Evolutionary conservation across 1,284 basidiomycete genomes (phyloP).

Genomic region (Cutaneotrichosporon cyanovorans): DNA sequence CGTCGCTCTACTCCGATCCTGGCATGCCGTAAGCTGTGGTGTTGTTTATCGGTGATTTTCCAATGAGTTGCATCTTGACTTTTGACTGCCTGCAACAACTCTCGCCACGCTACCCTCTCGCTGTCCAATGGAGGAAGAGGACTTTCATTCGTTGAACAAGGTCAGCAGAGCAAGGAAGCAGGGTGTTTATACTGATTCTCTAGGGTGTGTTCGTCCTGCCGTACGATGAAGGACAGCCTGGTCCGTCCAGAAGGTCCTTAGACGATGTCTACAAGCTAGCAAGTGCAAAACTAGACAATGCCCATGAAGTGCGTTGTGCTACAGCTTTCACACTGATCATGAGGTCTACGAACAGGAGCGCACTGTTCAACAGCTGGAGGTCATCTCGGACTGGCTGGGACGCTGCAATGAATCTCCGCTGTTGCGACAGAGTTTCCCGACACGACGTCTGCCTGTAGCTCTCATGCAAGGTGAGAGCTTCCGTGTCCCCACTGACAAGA

Average conservation of each 20-base stretch:
- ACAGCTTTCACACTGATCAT: neutral
- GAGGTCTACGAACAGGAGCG: conserved; percentile 24
- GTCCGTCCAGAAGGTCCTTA: conserved; percentile 13
- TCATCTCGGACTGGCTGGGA: conserved; percentile 33
- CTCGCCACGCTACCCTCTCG: no score
- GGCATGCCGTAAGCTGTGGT: no score
- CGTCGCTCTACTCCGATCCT: no score
- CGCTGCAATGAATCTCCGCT: conserved; percentile 14
- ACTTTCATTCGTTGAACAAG: conserved; percentile 32
- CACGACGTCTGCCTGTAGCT: conserved; percentile 27
- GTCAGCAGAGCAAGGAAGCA: conserved; percentile 8
- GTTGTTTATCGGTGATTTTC: no score
- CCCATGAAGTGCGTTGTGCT: conserved; percentile 15
- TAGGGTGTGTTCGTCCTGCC: conserved; percentile 36
- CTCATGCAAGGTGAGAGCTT: conserved; percentile 30
- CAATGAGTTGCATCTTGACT: no score
- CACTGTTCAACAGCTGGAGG: conserved; percentile 29
- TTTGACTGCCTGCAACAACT: no score
- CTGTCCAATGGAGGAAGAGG: conserved; percentile 24
- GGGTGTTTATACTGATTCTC: neutral
- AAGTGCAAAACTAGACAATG: conserved; percentile 12
- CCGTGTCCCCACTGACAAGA: neutral
- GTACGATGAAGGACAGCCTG: conserved; percentile 19
- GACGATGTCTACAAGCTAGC: conserved; percentile 19
- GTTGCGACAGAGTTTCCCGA: conserved; percentile 14